Conservation (phyloP, 2,329 filamentous ascomycete genomes). For the Fusarium scirpi region DNA sequence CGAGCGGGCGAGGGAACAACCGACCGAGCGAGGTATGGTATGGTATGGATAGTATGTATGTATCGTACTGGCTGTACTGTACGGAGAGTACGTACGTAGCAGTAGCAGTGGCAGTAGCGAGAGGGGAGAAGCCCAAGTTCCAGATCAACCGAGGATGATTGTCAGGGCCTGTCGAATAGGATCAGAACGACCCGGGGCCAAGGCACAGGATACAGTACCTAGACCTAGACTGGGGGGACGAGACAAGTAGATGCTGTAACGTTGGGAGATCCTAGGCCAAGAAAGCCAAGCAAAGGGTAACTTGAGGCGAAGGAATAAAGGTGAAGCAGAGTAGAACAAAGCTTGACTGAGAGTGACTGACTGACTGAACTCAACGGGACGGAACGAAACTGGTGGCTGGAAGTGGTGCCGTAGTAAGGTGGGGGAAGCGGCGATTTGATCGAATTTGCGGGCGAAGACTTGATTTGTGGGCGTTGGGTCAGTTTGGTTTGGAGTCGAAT, state of each 20-base stretch:
- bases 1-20: constrained; percentile 1
- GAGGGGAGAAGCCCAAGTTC: constrained; percentile 29
- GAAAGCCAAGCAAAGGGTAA: constrained; percentile 16
- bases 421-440: constrained; percentile 46
- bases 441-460: constrained; percentile 37
- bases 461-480: constrained; percentile 41
- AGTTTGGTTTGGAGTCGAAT: constrained; percentile 10
- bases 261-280: constrained; percentile 16
- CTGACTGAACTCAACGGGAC: constrained; percentile 15
- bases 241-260: constrained; percentile 22
- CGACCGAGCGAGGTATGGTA: neutral
- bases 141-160: constrained; percentile 28
- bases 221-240: constrained; percentile 4
- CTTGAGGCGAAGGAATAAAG: constrained; percentile 13
- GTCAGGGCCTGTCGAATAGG: constrained; percentile 29
- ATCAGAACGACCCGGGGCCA: constrained; percentile 28
- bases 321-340: constrained; percentile 9
- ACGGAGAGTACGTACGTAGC: neutral
- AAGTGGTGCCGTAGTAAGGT: constrained; percentile 48
- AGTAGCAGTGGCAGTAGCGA: neutral
- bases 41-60: neutral
- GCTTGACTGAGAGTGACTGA: constrained; percentile 28
- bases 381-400: constrained; percentile 45
- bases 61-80: neutral
- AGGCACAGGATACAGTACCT: constrained; percentile 30